These are phyloP conservation scores for Thuja plicata DNA, from an alignment of 83 land plant genomes.

Conservation along the genomic window DNA sequence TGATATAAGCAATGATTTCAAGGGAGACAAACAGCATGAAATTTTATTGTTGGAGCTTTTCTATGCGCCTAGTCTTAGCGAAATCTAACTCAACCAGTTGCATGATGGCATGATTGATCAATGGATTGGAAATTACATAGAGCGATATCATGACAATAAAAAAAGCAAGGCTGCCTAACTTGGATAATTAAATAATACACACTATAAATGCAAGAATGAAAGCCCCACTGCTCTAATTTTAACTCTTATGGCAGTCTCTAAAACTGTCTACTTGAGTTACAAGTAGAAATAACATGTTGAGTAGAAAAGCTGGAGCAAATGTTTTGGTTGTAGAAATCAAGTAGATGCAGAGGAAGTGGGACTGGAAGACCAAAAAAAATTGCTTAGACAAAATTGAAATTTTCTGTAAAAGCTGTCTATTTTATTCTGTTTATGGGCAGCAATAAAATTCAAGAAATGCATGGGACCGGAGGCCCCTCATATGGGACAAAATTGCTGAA, in stretches of 20 bases:
- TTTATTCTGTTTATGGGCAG: not conserved
- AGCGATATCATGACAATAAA: not conserved
- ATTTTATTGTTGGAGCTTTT: not conserved
- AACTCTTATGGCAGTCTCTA: not conserved
- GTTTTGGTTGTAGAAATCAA: not conserved
- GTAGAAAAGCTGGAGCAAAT: not conserved
- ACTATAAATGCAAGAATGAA: not conserved
- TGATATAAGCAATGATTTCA: not conserved
- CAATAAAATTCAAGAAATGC: not conserved
- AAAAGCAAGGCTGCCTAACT: not conserved
- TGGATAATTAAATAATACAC: not conserved
- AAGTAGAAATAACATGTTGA: no score
- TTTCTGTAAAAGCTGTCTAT: no score
- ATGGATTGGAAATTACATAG: no score
- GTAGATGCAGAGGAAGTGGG: not conserved
- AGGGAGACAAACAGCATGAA: not conserved
- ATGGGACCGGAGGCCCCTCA: no score
- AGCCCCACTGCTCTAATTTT: not conserved
- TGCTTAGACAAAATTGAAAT: no score
- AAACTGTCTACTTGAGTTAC: not conserved
- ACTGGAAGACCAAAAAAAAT: no score
- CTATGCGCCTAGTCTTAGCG: not conserved
- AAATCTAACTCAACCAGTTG: not conserved
- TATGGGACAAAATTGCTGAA: no score
- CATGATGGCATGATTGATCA: not conserved